A percentile compares a stretch with the other conserved stretches of the same genome.
Conservation (phyloP, 306 rosid genomes). For the Sicyos edulis region DNA sequence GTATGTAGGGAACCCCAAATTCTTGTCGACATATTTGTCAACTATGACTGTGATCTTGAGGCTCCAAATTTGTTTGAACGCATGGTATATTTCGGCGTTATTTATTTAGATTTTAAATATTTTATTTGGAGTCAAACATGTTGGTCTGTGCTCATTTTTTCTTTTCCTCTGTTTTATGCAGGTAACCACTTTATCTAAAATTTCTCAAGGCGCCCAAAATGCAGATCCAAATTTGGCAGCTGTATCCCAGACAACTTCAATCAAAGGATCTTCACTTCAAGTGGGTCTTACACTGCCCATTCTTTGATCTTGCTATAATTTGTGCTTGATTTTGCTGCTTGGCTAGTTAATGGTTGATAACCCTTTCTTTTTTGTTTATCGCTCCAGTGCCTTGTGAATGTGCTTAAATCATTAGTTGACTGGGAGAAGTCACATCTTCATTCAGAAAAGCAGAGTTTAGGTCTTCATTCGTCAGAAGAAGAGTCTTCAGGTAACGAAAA, state of each 20-base stretch:
- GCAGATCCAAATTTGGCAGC: constrained; percentile 76
- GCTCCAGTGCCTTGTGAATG: constrained; percentile 85
- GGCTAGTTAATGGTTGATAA: neutral
- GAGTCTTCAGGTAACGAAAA: constrained; percentile 53
- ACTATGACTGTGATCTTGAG: constrained; percentile 98
- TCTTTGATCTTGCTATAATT: constrained; percentile 16
- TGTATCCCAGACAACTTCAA: constrained; percentile 62
- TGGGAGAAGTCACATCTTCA: constrained; percentile 78
- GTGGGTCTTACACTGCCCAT: constrained; percentile 38
- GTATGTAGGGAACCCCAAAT: constrained; percentile 92
- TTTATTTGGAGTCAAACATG: constrained; percentile 17
- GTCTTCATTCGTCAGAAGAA: constrained; percentile 36
- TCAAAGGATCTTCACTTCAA: constrained; percentile 93
- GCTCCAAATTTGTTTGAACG: constrained; percentile 99
- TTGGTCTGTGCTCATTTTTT: constrained; percentile 10
- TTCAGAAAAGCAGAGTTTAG: constrained; percentile 44
- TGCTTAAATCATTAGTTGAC: constrained; percentile 91
- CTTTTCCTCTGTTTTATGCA: constrained; percentile 21
- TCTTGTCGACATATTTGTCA: constrained; percentile 97
- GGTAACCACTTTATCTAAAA: constrained; percentile 88
- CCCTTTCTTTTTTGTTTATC: constrained; percentile 26
- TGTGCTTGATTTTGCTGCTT: constrained; percentile 22
- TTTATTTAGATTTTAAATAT: constrained; percentile 6
- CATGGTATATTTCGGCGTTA: constrained; percentile 48
- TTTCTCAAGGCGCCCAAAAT: constrained; percentile 79